A percentile compares a stretch with the other conserved stretches of the same genome.
phyloP scores from a whole-genome alignment of 192 early-diverging fungal genomes.

The Coemansia sp. region DNA sequence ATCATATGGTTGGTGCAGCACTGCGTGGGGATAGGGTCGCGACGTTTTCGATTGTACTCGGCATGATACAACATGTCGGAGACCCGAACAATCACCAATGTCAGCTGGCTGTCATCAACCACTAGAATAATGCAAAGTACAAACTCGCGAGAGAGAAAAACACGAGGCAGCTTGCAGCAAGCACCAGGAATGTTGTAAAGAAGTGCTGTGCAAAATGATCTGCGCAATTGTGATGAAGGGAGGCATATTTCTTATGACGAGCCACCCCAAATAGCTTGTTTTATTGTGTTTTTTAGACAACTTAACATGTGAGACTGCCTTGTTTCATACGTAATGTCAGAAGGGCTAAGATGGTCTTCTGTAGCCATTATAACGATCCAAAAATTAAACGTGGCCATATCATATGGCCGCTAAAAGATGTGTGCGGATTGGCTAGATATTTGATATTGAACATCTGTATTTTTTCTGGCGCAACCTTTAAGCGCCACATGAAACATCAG shows the following conservation, averaged over 20 bases:
- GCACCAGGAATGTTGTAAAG: constrained; percentile 71
- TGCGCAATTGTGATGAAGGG: constrained; percentile 30
- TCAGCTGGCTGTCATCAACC: constrained; percentile 65
- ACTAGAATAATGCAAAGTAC: constrained; percentile 58
- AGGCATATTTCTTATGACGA: background rate
- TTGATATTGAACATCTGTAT: no score
- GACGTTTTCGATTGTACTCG: constrained; percentile 67
- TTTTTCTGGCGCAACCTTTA: no score
- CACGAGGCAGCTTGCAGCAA: constrained; percentile 65
- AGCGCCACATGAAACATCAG: no score
- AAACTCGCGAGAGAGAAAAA: constrained; percentile 62
- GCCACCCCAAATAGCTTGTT: background rate
- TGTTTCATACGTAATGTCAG: no score
- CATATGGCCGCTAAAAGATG: no score
- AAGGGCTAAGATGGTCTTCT: no score
- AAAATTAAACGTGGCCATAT: no score
- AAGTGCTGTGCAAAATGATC: constrained; percentile 59
- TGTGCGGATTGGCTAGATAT: no score
- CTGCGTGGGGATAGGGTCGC: no score
- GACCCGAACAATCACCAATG: constrained; percentile 57
- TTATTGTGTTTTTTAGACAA: background rate
- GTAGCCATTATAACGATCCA: no score
- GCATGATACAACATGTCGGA: constrained; percentile 67
- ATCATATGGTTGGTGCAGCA: no score
- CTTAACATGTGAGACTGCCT: no score